Evolutionary conservation across 169 alveolate genomes (phyloP).

Genomic region (Plasmodium vinckei): DNA sequence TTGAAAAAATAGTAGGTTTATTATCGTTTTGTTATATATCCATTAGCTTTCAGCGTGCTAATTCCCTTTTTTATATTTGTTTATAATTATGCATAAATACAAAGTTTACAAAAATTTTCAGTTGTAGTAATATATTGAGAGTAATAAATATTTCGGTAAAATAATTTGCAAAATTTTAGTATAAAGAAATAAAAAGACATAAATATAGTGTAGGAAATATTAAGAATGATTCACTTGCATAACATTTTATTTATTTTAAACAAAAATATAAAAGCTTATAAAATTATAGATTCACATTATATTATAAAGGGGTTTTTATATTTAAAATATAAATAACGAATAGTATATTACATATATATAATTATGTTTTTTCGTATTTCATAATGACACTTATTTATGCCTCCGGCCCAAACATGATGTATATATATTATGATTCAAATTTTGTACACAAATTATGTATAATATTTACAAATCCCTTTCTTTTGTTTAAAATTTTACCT

Average conservation of each 20-base stretch:
- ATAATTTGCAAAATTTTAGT: conserved; percentile 13
- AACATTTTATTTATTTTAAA: conserved; percentile 8
- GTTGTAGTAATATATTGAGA: too few relatives aligned
- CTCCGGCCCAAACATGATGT: background rate
- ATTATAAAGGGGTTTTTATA: background rate
- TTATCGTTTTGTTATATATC: too few relatives aligned
- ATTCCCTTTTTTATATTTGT: background rate
- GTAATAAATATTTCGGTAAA: conserved; percentile 11
- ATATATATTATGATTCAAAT: background rate
- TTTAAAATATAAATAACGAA: conserved; percentile 3
- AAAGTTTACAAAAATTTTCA: background rate
- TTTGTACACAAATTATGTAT: background rate
- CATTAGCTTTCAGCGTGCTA: too few relatives aligned
- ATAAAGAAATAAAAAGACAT: conserved; percentile 15
- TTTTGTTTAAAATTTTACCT: background rate
- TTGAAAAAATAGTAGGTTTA: too few relatives aligned
- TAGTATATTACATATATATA: too few relatives aligned
- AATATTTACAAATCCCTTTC: background rate
- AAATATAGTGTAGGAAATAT: background rate
- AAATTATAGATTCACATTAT: background rate
- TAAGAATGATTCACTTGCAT: background rate
- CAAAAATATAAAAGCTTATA: conserved; percentile 30
- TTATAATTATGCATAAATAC: conserved; percentile 2
- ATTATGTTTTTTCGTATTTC: background rate
- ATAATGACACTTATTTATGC: background rate